Evolutionary conservation across 2,329 filamentous ascomycete genomes (phyloP).

Genomic region (Penicillium sp.): DNA sequence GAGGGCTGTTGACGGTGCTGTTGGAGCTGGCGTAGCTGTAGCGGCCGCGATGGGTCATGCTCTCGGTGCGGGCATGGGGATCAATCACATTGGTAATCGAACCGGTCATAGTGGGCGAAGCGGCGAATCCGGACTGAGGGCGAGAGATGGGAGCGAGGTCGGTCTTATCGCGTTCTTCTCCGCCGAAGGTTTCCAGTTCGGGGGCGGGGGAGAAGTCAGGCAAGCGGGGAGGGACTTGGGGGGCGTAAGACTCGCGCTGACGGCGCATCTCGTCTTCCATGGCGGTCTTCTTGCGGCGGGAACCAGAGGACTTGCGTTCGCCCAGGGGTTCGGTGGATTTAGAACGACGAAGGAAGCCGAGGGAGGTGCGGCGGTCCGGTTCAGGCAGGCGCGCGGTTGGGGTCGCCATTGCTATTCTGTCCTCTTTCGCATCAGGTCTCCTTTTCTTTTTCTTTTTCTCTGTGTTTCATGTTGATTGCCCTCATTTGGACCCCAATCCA

Average conservation of each 20-base stretch:
- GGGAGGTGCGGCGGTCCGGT: conserved; percentile 48
- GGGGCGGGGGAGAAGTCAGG: conserved; percentile 50
- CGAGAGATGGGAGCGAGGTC: conserved; percentile 49
- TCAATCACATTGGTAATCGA: conserved; percentile 56
- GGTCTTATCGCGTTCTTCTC: conserved; percentile 65
- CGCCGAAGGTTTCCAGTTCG: conserved; percentile 60
- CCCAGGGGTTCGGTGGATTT: conserved; percentile 66
- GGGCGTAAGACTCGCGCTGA: conserved; percentile 58
- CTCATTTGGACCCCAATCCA: neutral
- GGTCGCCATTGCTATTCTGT: conserved; percentile 32
- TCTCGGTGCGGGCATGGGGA: conserved; percentile 81
- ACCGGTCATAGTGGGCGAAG: conserved; percentile 27
- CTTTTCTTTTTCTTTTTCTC: neutral
- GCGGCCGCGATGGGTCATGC: conserved; percentile 94
- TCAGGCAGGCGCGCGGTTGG: conserved; percentile 12
- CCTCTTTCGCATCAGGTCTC: conserved; percentile 11
- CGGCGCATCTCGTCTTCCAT: conserved; percentile 56
- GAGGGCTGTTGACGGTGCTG: conserved; percentile 89
- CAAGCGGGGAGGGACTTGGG: conserved; percentile 61
- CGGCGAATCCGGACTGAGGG: conserved; percentile 25
- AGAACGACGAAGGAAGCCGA: conserved; percentile 65
- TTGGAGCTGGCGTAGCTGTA: conserved; percentile 95
- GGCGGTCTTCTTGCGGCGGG: conserved; percentile 40
- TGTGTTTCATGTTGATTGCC: neutral
- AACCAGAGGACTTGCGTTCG: conserved; percentile 50